Evolutionary conservation across 768 basidiomycete genomes (phyloP).

Genomic region (Tulasnella sp.): DNA sequence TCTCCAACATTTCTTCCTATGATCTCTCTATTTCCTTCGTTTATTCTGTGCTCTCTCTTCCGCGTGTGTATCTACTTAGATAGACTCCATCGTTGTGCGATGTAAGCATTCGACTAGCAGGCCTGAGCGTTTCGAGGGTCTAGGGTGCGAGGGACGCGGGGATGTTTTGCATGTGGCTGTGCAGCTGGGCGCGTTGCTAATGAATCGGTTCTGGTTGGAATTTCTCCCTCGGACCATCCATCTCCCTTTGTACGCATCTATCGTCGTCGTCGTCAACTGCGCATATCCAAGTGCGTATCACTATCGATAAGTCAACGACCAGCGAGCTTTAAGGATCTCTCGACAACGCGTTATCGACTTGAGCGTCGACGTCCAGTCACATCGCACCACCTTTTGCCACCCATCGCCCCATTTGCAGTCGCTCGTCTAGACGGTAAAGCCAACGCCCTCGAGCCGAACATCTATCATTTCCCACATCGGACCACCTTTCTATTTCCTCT

Average conservation of each 20-base stretch:
- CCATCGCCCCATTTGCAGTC: background rate
- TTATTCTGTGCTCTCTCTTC: too few species aligned
- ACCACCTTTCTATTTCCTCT: background rate
- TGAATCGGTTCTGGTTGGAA: background rate
- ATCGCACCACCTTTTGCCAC: background rate
- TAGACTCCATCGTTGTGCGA: too few species aligned
- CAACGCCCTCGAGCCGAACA: background rate
- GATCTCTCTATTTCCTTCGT: too few species aligned
- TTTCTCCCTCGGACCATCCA: background rate
- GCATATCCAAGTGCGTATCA: background rate
- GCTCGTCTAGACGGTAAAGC: background rate
- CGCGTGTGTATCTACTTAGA: too few species aligned
- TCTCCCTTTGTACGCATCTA: background rate
- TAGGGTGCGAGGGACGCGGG: background rate
- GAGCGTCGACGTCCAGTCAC: background rate
- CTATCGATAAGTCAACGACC: background rate
- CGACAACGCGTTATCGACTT: background rate
- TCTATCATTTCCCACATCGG: background rate
- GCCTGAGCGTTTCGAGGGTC: background rate
- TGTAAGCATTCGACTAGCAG: too few species aligned
- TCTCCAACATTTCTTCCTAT: too few species aligned
- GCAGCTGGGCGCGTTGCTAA: background rate
- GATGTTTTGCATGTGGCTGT: background rate
- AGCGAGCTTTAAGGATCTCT: background rate
- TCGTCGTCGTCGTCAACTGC: background rate